phyloP scores from a whole-genome alignment of 805 yeast species.

The Wickerhamomyces kurtzmanii region DNA sequence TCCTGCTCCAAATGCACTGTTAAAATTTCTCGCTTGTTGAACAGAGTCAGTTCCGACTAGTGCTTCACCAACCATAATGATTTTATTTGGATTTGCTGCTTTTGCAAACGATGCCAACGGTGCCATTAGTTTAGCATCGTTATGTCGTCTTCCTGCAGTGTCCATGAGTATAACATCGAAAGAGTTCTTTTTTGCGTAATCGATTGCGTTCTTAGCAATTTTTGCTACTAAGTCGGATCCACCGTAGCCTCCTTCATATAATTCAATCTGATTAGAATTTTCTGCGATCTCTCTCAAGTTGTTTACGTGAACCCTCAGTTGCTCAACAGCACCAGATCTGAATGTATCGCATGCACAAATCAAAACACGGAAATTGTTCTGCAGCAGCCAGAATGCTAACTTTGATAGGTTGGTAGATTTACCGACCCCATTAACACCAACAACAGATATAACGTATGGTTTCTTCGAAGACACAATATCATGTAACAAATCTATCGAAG shows the following conservation, averaged over 20 bases:
- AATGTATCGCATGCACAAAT: conserved; percentile 97
- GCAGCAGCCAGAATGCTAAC: conserved; percentile 90
- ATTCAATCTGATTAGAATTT: conserved; percentile 37
- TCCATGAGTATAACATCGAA: conserved; percentile 89
- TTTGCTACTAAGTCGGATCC: conserved; percentile 91
- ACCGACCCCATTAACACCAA: conserved; percentile 98
- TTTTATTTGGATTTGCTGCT: conserved; percentile 91
- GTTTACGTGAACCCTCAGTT: conserved; percentile 85
- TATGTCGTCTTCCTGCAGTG: conserved; percentile 96
- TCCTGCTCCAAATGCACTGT: conserved; percentile 81
- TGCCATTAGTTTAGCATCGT: conserved; percentile 90
- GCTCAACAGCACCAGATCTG: conserved; percentile 98
- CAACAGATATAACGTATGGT: conserved; percentile 94
- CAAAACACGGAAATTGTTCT: conserved; percentile 76
- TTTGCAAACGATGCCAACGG: conserved; percentile 92
- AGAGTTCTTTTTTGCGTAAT: conserved; percentile 55
- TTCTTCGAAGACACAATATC: conserved; percentile 39
- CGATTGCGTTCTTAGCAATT: conserved; percentile 86
- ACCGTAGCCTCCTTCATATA: conserved; percentile 93
- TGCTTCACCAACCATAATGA: conserved; percentile 98
- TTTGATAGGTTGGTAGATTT: conserved; percentile 93
- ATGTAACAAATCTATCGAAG: conserved; percentile 77
- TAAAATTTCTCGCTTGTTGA: conserved; percentile 88
- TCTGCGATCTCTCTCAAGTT: conserved; percentile 65
- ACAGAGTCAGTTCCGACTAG: conserved; percentile 96